A percentile compares a stretch with the other conserved stretches of the same genome.
These are phyloP conservation scores for Wallacemonas sp. DNA, from an alignment of 208 protist species.

Conservation along the genomic window DNA sequence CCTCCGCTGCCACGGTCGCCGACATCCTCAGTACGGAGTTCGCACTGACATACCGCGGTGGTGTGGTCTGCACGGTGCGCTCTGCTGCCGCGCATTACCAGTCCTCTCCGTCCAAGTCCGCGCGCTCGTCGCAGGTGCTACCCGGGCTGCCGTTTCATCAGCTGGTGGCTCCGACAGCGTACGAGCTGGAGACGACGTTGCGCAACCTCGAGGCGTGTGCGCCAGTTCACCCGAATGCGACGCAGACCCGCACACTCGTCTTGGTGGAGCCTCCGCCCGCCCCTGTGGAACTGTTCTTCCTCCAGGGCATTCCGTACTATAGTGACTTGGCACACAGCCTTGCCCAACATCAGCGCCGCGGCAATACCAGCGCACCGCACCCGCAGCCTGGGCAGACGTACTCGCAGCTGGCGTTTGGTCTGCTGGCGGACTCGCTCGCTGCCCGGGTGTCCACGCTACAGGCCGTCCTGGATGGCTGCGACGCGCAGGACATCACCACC, in stretches of 20 bases:
- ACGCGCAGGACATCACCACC: conserved; percentile 1
- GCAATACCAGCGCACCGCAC: conserved; percentile 16
- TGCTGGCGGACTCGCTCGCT: conserved; percentile 26
- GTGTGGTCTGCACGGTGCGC: not conserved
- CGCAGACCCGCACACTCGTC: conserved; percentile 35
- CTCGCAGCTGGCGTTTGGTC: conserved; percentile 14
- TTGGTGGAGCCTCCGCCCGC: conserved; percentile 66
- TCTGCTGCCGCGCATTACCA: not conserved
- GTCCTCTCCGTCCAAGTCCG: not conserved
- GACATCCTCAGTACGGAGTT: not conserved
- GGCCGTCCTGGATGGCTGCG: conserved; percentile 23
- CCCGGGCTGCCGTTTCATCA: conserved; percentile 12
- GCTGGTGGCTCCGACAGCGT: conserved; percentile 34
- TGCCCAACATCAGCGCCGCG: conserved; percentile 28
- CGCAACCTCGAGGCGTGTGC: conserved; percentile 31
- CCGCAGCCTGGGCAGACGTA: conserved; percentile 25
- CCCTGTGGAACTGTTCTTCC: conserved; percentile 52
- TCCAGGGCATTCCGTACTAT: conserved; percentile 70
- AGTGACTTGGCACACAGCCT: conserved; percentile 28
- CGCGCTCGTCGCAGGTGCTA: not conserved
- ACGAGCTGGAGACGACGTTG: conserved; percentile 45
- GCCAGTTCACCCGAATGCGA: conserved; percentile 3
- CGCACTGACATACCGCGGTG: not conserved
- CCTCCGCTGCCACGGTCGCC: not conserved
- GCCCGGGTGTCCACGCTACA: conserved; percentile 23